Base-by-base conservation (phyloP, 164 flowering plant species). In the Annona cherimola region DNA sequence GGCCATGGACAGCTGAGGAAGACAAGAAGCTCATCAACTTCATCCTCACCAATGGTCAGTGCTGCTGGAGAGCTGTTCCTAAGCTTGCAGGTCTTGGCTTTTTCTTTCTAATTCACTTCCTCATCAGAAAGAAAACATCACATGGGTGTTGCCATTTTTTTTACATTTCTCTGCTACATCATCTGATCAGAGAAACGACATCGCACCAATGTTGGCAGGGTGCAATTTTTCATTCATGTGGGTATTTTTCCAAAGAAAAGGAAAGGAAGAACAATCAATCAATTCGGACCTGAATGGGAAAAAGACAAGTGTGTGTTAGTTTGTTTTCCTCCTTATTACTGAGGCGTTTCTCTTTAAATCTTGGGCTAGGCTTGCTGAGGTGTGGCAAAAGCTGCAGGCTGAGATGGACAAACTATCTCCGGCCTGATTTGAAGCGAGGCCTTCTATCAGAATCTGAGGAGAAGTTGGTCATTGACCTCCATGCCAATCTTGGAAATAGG, bases 31-130 rank as follows among this genome's bases (percentile, higher is more conserved):
- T 87, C 75, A 86, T 89, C 79, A 87, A 79, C 78, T 89, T 89
- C 85, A 89, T 89, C 78, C 85, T 89, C 74, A 84, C 83, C 77
- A 87, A 87, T 80, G 93, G 93, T 84, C 93, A 89, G 82, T 89
- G 90, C 81, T 89, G 93, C 73, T 89, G 93, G 93, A 83, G 89
- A 80, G 89, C 90, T 76, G 89, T 89, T 70, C 93, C 93, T 62
- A 86, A 89, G 78, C 90, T 87, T 71, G 90, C 90, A 82, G 90
- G 93, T 85, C 80, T 63, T 14, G 11, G 11, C 19, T 42, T 62
- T 63, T 14, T 18, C 12, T 16, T 42, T 62, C 5, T 8, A n/a
- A n/a, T 11, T 14, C 9, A 41, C 67, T 70, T 46, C 12, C 63
- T 2, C 2, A 12, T 3, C 18, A 59, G 20, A 68, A 45, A 45